A percentile compares a stretch with the other conserved stretches of the same genome.
Evolutionary conservation across 257 asterid genomes (phyloP).

Genomic region (Capsicum rhomboideum): DNA sequence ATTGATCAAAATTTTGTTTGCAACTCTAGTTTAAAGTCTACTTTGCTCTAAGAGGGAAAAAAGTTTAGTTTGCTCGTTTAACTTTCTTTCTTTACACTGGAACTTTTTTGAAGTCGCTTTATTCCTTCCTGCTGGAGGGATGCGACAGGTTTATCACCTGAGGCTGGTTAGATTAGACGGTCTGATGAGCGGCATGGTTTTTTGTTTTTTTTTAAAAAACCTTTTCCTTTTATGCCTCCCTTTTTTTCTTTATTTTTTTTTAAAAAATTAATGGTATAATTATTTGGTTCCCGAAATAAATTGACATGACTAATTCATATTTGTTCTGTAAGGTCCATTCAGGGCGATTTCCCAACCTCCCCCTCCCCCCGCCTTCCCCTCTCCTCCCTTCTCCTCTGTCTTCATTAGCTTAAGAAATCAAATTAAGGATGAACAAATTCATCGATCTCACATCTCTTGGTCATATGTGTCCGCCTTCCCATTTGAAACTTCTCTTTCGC

Average conservation of each 20-base stretch:
- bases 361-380: too few relatives aligned
- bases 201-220: background rate
- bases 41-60: too few relatives aligned
- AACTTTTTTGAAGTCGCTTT: background rate
- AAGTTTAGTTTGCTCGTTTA: too few relatives aligned
- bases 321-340: background rate
- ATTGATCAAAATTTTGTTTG: background rate
- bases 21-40: background rate
- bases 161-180: background rate
- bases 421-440: background rate
- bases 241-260: too few relatives aligned
- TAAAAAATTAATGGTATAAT: too few relatives aligned
- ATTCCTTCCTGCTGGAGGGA: background rate
- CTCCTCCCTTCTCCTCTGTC: too few relatives aligned
- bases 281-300: background rate
- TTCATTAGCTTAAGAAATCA: background rate
- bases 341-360: too few relatives aligned
- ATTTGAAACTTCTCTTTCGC: background rate
- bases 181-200: background rate
- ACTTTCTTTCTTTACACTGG: background rate
- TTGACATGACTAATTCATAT: background rate
- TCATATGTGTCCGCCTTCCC: background rate
- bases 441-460: background rate
- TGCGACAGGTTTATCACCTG: background rate
- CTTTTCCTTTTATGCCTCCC: background rate